phyloP scores from a whole-genome alignment of 1,139 yeast species.

The Sugiyamaella sp. region DNA sequence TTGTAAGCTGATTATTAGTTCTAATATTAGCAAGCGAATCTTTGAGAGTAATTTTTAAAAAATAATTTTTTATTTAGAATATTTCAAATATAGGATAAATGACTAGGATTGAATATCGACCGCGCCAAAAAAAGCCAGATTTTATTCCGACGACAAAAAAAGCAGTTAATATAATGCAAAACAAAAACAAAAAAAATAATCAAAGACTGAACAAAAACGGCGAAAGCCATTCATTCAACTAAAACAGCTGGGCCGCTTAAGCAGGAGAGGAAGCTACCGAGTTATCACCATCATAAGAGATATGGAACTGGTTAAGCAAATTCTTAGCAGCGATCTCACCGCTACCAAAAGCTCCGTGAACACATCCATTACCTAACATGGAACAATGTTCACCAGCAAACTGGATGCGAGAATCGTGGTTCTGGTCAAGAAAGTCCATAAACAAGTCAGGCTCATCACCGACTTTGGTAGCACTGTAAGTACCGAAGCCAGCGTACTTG shows the following conservation, averaged over 20 bases:
- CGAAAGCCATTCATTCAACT: neutral
- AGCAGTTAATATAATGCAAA: slow-evolving; percentile 17
- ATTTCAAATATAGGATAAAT: slow-evolving; percentile 1
- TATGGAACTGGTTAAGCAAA: slow-evolving; percentile 24
- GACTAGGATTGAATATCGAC: slow-evolving; percentile 11
- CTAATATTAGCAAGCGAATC: no score
- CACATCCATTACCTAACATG: slow-evolving; percentile 80
- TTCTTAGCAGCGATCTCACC: slow-evolving; percentile 49
- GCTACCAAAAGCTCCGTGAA: slow-evolving; percentile 81
- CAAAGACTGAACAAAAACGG: slow-evolving; percentile 1
- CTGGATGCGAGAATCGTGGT: slow-evolving; percentile 51
- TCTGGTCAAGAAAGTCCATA: slow-evolving; percentile 55
- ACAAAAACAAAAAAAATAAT: neutral
- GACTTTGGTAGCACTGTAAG: slow-evolving; percentile 66
- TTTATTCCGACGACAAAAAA: slow-evolving; percentile 16
- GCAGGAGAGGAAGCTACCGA: slow-evolving; percentile 27
- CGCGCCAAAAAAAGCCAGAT: slow-evolving; percentile 18
- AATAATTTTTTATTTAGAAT: no score
- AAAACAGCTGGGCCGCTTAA: neutral
- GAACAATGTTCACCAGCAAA: slow-evolving; percentile 89
- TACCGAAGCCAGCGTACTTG: slow-evolving; percentile 66
- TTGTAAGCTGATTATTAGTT: neutral
- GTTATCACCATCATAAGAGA: slow-evolving; percentile 30
- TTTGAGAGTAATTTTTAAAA: no score
- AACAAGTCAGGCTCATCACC: slow-evolving; percentile 72